Evolutionary conservation across 345 rosid genomes (phyloP).

Genomic region (Turnera subulata): DNA sequence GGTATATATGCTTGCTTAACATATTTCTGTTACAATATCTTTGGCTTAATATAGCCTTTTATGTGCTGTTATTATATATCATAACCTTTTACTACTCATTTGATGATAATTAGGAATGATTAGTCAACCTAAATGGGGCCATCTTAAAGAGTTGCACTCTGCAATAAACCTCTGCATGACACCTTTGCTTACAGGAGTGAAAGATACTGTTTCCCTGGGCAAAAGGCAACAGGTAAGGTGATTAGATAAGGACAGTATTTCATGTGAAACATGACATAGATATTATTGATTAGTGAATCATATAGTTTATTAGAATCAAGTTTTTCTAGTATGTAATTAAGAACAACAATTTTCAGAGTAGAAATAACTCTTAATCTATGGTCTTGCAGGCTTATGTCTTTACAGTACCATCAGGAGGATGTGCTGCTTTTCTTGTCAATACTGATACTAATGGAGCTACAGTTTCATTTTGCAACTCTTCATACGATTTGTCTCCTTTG

Average conservation of each 20-base stretch:
- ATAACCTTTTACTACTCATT: not conserved
- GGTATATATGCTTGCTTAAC: constrained; percentile 32
- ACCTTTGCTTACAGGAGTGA: constrained; percentile 52
- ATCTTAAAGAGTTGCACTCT: constrained; percentile 66
- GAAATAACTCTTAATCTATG: not conserved
- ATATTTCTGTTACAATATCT: no score
- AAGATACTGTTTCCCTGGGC: constrained; percentile 34
- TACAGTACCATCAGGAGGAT: constrained; percentile 32
- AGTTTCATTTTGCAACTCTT: constrained; percentile 41
- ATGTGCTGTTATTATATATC: not conserved
- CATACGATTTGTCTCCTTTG: constrained; percentile 50
- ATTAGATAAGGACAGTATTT: no score
- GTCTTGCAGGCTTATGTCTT: constrained; percentile 55
- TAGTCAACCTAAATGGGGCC: constrained; percentile 80
- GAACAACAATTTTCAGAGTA: no score
- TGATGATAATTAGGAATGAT: constrained; percentile 41
- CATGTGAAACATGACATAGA: no score
- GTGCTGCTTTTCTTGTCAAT: constrained; percentile 72
- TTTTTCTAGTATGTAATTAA: no score
- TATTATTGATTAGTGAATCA: no score
- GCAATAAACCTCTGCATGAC: constrained; percentile 51
- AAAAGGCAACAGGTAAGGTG: constrained; percentile 53
- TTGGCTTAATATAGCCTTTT: no score
- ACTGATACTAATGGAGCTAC: constrained; percentile 28
- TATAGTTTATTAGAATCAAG: no score